A percentile compares a stretch with the other conserved stretches of the same genome.
Evolutionary conservation across 163 green algal species (phyloP).

Genomic region (Volvox carteri): DNA sequence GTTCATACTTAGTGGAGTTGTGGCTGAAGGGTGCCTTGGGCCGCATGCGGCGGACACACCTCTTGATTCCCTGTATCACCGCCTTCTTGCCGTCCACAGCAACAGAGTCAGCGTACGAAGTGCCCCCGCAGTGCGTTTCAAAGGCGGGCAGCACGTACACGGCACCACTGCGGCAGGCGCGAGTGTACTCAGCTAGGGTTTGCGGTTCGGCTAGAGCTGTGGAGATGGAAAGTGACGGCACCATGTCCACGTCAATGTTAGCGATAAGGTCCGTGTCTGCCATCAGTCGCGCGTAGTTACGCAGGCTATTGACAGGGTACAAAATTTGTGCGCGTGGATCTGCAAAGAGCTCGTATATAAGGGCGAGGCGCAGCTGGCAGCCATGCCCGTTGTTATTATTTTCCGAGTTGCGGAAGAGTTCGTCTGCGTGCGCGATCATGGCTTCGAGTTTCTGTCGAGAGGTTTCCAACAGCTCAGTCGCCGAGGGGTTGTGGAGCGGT

Average conservation of each 20-base stretch:
- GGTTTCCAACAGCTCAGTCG: background rate
- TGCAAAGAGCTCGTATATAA: conserved; percentile 67
- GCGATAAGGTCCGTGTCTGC: conserved; percentile 67
- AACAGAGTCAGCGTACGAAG: conserved; percentile 20
- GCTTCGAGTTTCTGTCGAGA: conserved; percentile 20
- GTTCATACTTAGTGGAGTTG: conserved; percentile 59
- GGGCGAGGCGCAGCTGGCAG: conserved; percentile 66
- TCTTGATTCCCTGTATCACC: background rate
- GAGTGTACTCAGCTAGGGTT: background rate
- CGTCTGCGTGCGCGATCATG: conserved; percentile 11
- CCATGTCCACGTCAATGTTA: conserved; percentile 76
- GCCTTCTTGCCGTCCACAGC: conserved; percentile 4
- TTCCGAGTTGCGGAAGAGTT: conserved; percentile 26
- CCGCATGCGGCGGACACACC: conserved; percentile 52
- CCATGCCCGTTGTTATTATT: background rate
- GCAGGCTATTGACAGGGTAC: conserved; percentile 69
- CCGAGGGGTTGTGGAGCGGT: conserved; percentile 26
- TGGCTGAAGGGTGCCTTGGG: conserved; percentile 53
- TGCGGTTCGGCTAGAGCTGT: background rate
- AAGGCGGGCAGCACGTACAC: conserved; percentile 63
- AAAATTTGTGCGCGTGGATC: conserved; percentile 50
- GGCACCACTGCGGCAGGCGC: background rate
- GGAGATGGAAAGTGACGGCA: conserved; percentile 59
- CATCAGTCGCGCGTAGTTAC: conserved; percentile 63
- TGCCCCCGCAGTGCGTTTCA: conserved; percentile 56